Evolutionary conservation across 441 rosid species (phyloP), one percentile per base, ranked within the genome.

Genomic region (Omphalea diandra): DNA sequence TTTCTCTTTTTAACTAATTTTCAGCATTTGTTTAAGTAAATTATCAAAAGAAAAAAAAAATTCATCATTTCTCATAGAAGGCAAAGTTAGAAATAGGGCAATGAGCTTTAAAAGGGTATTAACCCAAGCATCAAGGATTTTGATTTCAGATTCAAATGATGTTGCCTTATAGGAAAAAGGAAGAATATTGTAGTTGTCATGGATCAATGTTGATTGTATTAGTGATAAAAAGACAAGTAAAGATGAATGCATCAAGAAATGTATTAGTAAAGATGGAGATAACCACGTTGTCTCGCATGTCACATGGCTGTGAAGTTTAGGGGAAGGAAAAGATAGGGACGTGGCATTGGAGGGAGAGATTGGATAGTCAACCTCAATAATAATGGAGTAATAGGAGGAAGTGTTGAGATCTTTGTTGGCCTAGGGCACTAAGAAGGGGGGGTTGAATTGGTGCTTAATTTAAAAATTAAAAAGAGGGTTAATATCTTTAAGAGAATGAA

Each of bases 181-280:
- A 59, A 94, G 85, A 68, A 91, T 90, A 73, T 94, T 94, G 74
- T 80, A 91, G 76, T 90, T 82, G 78, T 83, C 90, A 94, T 94
- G 57, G 98, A 91, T 1, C 98, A 49, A 88, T 77, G 79, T 94
- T 88, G 73, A 77, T 65, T 20, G 95, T 94, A 22, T 94, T 92
- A 20, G 62, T 84, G 0, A 79, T 56, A 40, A 90, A 70, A 77
- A 84, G 90, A 77, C 98, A 94, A 15, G 92, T 86, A 73, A 90
- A 77, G 55, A 97, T 93, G 76, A 73, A 91, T 2, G 88, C 97
- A 68, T 93, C 93, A 0, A 90, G 76, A 78, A 89, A 89, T 69
- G 90, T 94, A 86, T 91, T 94, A 56, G 98, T 96, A 81, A 91
- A 88, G 69, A 94, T 85, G 57, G 90, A 86, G 46, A 94, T 90